Evolutionary conservation across 2,329 filamentous ascomycete species (phyloP), one percentile per base, ranked within the genome.

Genomic region (Bipolaris gigantea): DNA sequence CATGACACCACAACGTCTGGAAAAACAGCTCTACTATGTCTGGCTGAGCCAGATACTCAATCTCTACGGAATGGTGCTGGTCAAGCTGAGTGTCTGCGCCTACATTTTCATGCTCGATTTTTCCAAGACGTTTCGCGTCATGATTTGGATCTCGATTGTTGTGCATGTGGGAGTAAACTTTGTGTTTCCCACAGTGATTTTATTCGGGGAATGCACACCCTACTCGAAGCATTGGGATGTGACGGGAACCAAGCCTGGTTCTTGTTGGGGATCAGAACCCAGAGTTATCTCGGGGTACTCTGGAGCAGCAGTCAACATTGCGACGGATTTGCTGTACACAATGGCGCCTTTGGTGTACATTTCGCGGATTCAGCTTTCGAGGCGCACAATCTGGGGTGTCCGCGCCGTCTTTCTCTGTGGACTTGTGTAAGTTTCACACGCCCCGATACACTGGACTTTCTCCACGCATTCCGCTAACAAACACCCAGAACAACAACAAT

Each of bases 61-160:
- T 11, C 50, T 69, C 0, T 67, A 67, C 10, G 63, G 63, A 9
- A 69, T 69, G 66, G 66, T 64, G 3, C 58, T 67, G 48, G 57
- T 69, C 19, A 69, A 67, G 30, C 49, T 67, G n/a, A 67, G 64
- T 47, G 65, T 69, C 5, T 67, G 64, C 36, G 59, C 64, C 19
- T 69, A 67, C 45, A 63, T 69, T 27, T 53, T 67, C 43, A 64
- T 61, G 59, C 50, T 69, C 27, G 62, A 69, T 16, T 69, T 69
- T 21, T 65, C 66, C 1, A 58, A 44, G 39, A 41, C 36, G 1
- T 69, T 66, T 15, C 58, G 63, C 9, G 54, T 65, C 7, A 32
- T 65, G 8, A 66, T 67, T 1, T 67, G 63, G 64, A 21, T 53
- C 7, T 66, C 63, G 9, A 41, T 67, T 1, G 55, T 64, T 1